phyloP scores from a whole-genome alignment of 2,329 filamentous ascomycete species.

The Stemphylium vesicarium region DNA sequence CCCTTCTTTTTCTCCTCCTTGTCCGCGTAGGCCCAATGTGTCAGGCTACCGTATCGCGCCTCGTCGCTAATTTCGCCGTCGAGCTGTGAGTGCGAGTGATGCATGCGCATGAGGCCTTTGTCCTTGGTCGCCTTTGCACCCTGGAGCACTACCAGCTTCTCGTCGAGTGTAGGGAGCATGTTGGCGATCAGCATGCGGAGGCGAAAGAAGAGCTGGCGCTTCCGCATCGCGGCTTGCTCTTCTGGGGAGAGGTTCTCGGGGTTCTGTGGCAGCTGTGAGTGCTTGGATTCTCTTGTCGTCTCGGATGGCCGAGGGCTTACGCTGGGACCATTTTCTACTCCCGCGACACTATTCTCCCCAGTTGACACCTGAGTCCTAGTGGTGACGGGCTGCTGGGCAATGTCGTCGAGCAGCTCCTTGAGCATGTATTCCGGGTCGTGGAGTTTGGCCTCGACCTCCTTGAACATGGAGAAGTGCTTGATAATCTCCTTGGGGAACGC shows the following conservation, averaged over 20 bases:
- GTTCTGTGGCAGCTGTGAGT: constrained; percentile 36
- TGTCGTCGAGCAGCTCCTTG: constrained; percentile 73
- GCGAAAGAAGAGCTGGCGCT: constrained; percentile 77
- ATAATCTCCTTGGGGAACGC: constrained; percentile 94
- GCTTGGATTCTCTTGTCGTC: constrained; percentile 25
- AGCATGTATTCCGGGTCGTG: constrained; percentile 86
- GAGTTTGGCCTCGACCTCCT: constrained; percentile 97
- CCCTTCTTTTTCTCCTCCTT: constrained; percentile 66
- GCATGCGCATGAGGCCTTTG: constrained; percentile 82
- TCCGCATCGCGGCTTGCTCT: constrained; percentile 63
- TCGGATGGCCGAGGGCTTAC: constrained; percentile 46
- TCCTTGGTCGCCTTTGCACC: constrained; percentile 90
- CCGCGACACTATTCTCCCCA: constrained; percentile 35
- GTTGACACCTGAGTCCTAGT: constrained; percentile 39
- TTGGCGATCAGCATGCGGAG: constrained; percentile 80
- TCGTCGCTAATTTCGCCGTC: constrained; percentile 92
- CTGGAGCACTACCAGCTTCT: constrained; percentile 96
- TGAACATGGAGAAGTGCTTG: constrained; percentile 91
- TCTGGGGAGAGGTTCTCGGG: constrained; percentile 37
- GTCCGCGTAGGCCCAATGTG: constrained; percentile 94
- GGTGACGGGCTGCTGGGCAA: constrained; percentile 57
- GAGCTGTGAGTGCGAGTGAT: constrained; percentile 85
- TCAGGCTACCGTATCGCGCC: constrained; percentile 87
- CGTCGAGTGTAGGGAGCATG: constrained; percentile 88
- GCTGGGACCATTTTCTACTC: constrained; percentile 49